Evolutionary conservation across 208 protist genomes (phyloP), one percentile per base, ranked within the genome.

Genomic region (Wallacemonas sp.): DNA sequence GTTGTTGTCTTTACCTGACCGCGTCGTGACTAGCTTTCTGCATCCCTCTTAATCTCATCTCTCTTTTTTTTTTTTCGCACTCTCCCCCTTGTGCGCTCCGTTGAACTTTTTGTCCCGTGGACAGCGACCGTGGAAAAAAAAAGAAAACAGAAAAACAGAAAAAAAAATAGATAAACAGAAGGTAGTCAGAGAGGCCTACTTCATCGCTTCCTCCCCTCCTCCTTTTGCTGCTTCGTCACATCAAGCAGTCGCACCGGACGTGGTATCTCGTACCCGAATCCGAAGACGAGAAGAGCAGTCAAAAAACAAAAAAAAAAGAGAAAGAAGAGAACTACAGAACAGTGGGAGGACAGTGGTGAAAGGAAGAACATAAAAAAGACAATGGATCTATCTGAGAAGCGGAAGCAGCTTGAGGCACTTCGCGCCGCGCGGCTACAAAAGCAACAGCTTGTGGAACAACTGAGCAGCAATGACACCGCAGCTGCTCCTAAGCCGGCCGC

Each of bases 361-460:
- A 6, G 9, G 36, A 6, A 41, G 9, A 6, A 14, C 36, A 6
- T 41, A 14, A 14, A 41, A 41, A 17, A 41, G 9, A 41, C 36
- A 14, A 91, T 91, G 84, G 79, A 87, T 70, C 66, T 91, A 14
- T 70, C 80, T 11, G 80, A 86, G 62, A 88, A 89, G 62, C 65
- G 77, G 15, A 74, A 79, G 36, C 75, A 89, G 63, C 70, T 92
- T 0, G 79, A 86, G 66, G 80, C 72, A 38, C 49, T 89, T 41
- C 75, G 77, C 27, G 82, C 76, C 26, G 79, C 79, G 1, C 82
- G 86, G 30, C 67, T 84, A 41, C 74, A 73, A 28, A 88, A 88
- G 69, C 72, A 88, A 56, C 78, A 75, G 11, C 54, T 74, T 1
- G 75, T 87, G 1, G 72, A 78, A 9, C 74, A 84, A 66, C 64